phyloP scores from a whole-genome alignment of 805 yeast species.

The Starmerella riodocensis region DNA sequence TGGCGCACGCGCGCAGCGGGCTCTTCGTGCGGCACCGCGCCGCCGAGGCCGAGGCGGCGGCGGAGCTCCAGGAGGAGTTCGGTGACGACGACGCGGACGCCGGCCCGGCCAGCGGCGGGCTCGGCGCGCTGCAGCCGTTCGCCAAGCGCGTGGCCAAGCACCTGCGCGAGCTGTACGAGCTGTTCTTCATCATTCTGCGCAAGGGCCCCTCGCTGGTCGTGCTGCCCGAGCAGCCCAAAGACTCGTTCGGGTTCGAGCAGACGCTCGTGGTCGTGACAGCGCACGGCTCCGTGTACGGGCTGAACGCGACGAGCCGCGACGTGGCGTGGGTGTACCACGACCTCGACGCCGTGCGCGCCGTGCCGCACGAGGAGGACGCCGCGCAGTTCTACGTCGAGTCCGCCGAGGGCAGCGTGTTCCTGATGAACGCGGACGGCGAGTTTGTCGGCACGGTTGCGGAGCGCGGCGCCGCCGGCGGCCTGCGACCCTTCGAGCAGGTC shows the following conservation, averaged over 20 bases:
- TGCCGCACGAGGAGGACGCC: constrained; percentile 3
- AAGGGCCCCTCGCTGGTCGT: constrained; percentile 7
- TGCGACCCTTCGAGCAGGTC: constrained; percentile 1
- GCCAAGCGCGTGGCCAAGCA: constrained; percentile 2
- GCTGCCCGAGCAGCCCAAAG: constrained; percentile 8
- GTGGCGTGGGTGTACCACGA: constrained; percentile 21
- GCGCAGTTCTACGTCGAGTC: constrained; percentile 8
- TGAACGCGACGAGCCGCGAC: constrained; percentile 23
- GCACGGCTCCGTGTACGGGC: constrained; percentile 24
- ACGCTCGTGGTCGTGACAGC: constrained; percentile 23
- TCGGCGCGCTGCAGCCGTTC: background rate
- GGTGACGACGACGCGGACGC: background rate
- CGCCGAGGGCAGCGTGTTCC: constrained; percentile 14
- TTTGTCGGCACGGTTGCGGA: constrained; percentile 3
- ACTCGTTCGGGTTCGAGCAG: constrained; percentile 28
- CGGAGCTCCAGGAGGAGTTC: constrained; percentile 1
- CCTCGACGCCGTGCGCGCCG: constrained; percentile 8
- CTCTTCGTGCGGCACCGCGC: constrained; percentile 21
- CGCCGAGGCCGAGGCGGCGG: background rate
- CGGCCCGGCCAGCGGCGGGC: background rate
- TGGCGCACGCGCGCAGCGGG: constrained; percentile 20
- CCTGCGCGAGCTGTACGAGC: constrained; percentile 2
- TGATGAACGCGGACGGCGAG: constrained; percentile 14
- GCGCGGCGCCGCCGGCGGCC: background rate
- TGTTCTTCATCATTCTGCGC: background rate